Evolutionary conservation across 2,329 filamentous ascomycete species (phyloP), one percentile per base, ranked within the genome.

Genomic region (Cytospora paraplurivora): DNA sequence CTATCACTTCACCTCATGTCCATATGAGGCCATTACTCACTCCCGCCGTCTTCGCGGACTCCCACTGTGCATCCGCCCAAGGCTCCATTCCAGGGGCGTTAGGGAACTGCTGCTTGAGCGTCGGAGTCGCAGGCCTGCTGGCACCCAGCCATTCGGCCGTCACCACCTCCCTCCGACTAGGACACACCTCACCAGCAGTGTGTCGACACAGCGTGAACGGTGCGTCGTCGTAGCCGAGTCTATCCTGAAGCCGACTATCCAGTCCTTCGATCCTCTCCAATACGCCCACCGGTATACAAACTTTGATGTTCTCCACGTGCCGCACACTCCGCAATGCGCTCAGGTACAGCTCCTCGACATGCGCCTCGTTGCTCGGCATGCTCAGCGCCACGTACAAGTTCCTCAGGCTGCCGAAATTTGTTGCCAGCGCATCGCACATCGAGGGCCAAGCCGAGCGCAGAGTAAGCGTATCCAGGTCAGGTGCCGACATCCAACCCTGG

Each of bases 301-400:
- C 61, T 38, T 64, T 66, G 38, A 66, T 64, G 53, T 64, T 66
- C 6, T 21, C 33, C 34, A 44, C 56, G 32, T 63, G 53, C 34
- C 63, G 34, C 37, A 66, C 57, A 10, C 54, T 12, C 37, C 54
- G 19, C 50, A 65, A 52, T 49, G 49, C 62, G 19, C 41, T 33
- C 27, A 66, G 57, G 57, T 66, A 66, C 27, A 57, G 55, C 27
- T 56, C 64, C 62, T 66, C 64, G 38, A 64, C 49, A 19, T 55
- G 50, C 35, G 44, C 57, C 41, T 50, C 57, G 34, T 54, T 56
- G 44, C 52, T 54, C 35, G 53, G 56, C 53, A 66, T 56, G 7
- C 61, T 57, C 34, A 66, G 61, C 44, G 61, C 64, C 47, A 66
- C 62, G 54, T 66, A 66, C 53, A 66, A 62, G 54, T 66, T 64